Conservation (phyloP, 1,284 basidiomycete species). For the Sporisorium graminicola region DNA sequence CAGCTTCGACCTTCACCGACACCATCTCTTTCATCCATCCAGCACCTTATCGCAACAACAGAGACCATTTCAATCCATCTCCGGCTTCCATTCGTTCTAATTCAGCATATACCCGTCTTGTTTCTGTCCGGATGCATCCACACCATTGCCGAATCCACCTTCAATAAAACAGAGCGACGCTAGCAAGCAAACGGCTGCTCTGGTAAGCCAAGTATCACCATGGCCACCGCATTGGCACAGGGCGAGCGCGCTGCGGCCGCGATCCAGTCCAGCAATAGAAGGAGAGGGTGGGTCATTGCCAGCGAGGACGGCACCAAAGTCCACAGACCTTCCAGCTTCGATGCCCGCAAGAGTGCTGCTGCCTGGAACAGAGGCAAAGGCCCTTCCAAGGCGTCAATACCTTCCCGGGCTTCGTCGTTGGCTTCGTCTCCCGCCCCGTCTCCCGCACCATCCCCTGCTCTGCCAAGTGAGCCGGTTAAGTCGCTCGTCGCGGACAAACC, state of each 20-base stretch:
- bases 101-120: not conserved
- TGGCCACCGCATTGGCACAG: conserved; percentile 2
- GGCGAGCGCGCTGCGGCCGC: conserved; percentile 3
- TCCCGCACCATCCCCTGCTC: conserved; percentile 6
- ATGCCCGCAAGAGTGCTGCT: conserved; percentile 37
- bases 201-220: not conserved
- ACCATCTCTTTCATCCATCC: conserved; percentile 5
- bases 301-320: conserved; percentile 35
- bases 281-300: conserved; percentile 52
- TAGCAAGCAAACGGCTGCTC: not conserved
- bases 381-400: conserved; percentile 44
- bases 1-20: not conserved
- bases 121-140: conserved; percentile 2
- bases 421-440: conserved; percentile 18
- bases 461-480: conserved; percentile 2
- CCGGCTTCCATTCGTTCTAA: not conserved
- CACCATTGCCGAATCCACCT: not conserved
- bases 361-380: conserved; percentile 53
- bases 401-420: conserved; percentile 40
- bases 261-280: conserved; percentile 27
- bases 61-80: not conserved
- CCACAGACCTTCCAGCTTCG: conserved; percentile 30
- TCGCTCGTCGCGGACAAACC: not conserved
- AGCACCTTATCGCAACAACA: not conserved
- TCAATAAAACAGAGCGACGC: not conserved